Evolutionary conservation across 805 yeast genomes (phyloP).

Genomic region (Wickerhamomyces bovis): DNA sequence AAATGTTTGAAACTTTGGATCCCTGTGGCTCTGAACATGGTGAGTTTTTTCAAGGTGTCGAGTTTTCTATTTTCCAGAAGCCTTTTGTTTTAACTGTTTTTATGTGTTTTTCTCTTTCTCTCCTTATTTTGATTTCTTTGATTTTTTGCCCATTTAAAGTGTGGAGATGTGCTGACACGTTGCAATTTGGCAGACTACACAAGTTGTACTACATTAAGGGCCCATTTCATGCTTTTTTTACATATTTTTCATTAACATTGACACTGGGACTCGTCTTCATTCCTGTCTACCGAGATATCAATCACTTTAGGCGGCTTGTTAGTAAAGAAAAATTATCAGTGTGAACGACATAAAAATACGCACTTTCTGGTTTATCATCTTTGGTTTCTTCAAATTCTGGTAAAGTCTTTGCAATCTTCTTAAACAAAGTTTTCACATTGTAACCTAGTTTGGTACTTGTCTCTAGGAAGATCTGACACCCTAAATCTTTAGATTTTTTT

Average conservation of each 20-base stretch:
- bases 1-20: not conserved
- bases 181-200: not conserved
- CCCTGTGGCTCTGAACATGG: not conserved
- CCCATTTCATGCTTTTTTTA: not conserved
- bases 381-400: slow-evolving; percentile 64
- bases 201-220: no score
- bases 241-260: no score
- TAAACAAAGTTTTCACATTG: slow-evolving; percentile 84
- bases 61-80: no score
- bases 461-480: slow-evolving; percentile 79
- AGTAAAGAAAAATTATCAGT: slow-evolving; percentile 3
- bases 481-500: slow-evolving; percentile 59
- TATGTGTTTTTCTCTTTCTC: not conserved
- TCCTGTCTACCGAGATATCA: slow-evolving; percentile 20
- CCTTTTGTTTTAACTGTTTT: not conserved
- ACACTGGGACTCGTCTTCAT: slow-evolving; percentile 19
- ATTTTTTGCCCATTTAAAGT: no score
- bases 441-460: slow-evolving; percentile 94
- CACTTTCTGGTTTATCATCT: slow-evolving; percentile 19
- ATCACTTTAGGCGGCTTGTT: slow-evolving; percentile 19
- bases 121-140: not conserved
- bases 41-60: no score
- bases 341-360: not conserved
- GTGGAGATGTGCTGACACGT: not conserved
- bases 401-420: slow-evolving; percentile 82